Conservation (phyloP, 2,329 filamentous ascomycete genomes). For the Xylariaceae sp. region DNA sequence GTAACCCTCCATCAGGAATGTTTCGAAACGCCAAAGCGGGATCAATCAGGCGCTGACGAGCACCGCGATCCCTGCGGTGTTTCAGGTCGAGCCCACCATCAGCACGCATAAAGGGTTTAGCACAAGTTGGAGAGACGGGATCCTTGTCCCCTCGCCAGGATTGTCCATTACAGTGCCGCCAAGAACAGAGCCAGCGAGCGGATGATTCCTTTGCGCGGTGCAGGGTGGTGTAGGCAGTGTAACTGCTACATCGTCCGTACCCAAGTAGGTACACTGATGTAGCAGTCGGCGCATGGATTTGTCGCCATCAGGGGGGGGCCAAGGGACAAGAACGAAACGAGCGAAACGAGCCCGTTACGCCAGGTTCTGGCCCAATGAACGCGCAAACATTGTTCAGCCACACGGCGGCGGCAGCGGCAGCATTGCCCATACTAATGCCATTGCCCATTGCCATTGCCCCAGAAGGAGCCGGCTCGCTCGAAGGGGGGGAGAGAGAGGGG, state of each 20-base stretch:
- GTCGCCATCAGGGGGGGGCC: neutral
- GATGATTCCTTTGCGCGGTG: neutral
- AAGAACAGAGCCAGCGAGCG: neutral
- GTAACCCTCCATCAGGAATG: conserved; percentile 21
- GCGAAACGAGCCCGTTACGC: conserved; percentile 1
- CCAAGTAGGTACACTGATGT: neutral
- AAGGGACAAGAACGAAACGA: neutral
- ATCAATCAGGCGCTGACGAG: conserved; percentile 17
- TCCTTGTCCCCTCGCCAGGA: conserved; percentile 7
- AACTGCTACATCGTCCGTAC: neutral
- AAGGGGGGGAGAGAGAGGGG: neutral
- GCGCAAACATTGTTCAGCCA: neutral
- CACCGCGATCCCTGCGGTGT: conserved; percentile 25
- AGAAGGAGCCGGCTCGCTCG: neutral
- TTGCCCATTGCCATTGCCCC: too few species aligned
- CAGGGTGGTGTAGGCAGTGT: neutral
- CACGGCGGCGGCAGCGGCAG: neutral
- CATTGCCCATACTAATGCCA: neutral
- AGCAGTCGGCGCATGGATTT: neutral
- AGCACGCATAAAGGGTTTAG: conserved; percentile 17
- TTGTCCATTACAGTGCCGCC: conserved; percentile 2
- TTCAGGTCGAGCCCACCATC: conserved; percentile 31
- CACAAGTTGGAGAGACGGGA: neutral
- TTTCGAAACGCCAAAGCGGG: conserved; percentile 31
- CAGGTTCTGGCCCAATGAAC: neutral